Percentiles rank a stretch among this genome's conserved stretches.
phyloP scores from a whole-genome alignment of 352 stramenopile species.

The Phytophthora europaea region DNA sequence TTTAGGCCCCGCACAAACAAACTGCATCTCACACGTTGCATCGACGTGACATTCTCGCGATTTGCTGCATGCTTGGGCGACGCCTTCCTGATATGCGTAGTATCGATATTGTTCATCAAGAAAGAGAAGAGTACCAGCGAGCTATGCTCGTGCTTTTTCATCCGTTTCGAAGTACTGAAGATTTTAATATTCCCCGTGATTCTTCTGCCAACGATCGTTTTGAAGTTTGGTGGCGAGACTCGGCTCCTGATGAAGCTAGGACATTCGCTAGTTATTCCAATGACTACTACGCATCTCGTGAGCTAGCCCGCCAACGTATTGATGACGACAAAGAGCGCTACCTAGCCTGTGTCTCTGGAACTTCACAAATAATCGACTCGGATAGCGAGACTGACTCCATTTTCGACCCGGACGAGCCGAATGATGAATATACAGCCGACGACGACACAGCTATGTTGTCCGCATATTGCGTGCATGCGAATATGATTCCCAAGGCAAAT shows the following conservation, averaged over 20 bases:
- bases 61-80: not conserved
- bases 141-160: conserved; percentile 6
- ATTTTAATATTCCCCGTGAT: not conserved
- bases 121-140: not conserved
- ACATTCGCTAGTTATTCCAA: not conserved
- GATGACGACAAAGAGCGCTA: not conserved
- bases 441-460: no score
- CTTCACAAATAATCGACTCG: no score
- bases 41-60: no score
- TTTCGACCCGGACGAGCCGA: no score
- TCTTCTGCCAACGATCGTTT: not conserved
- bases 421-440: no score
- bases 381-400: no score
- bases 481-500: no score
- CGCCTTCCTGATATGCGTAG: not conserved
- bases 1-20: no score
- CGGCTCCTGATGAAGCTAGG: not conserved
- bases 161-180: not conserved
- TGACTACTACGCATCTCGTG: not conserved
- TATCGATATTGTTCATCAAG: not conserved
- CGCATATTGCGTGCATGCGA: no score
- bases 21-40: no score
- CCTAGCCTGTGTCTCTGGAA: no score
- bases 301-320: not conserved
- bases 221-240: not conserved